Conservation (phyloP, 331 rosid genomes). For the Dryas integrifolia region DNA sequence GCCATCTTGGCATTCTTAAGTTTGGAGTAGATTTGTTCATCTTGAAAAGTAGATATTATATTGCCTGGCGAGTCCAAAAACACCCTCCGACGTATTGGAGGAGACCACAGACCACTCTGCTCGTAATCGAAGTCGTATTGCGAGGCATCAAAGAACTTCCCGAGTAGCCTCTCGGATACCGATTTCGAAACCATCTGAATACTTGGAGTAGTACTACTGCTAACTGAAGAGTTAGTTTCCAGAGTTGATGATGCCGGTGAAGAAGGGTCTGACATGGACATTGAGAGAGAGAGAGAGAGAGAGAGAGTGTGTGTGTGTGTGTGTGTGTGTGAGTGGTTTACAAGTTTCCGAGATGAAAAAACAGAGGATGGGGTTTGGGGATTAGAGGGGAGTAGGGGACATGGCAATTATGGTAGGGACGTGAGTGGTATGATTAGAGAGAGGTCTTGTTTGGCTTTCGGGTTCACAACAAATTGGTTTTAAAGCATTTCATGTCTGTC, state of each 20-base stretch:
- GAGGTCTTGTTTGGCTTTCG: conserved; percentile 7
- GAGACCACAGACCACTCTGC: conserved; percentile 70
- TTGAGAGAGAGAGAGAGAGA: conserved; percentile 6
- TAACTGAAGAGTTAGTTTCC: conserved; percentile 16
- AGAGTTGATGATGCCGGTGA: conserved; percentile 31
- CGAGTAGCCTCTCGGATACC: conserved; percentile 59
- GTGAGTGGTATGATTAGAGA: conserved; percentile 2
- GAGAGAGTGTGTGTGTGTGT: conserved; percentile 3
- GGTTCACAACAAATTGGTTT: not conserved
- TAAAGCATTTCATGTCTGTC: not conserved
- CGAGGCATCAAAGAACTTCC: conserved; percentile 60
- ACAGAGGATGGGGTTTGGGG: not conserved
- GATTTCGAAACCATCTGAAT: conserved; percentile 52
- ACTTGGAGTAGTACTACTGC: conserved; percentile 17
- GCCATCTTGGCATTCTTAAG: conserved; percentile 37
- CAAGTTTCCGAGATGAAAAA: conserved; percentile 7
- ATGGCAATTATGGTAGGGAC: conserved; percentile 11
- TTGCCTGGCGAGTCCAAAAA: conserved; percentile 44
- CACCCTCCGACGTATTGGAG: conserved; percentile 39
- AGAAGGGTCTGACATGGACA: conserved; percentile 22
- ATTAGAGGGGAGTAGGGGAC: not conserved
- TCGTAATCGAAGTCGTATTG: conserved; percentile 50
- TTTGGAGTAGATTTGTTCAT: conserved; percentile 30
- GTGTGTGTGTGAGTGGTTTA: not conserved
- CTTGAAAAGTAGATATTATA: conserved; percentile 21